Evolutionary conservation across 169 alveolate genomes (phyloP).

Genomic region (Besnoitia besnoiti): DNA sequence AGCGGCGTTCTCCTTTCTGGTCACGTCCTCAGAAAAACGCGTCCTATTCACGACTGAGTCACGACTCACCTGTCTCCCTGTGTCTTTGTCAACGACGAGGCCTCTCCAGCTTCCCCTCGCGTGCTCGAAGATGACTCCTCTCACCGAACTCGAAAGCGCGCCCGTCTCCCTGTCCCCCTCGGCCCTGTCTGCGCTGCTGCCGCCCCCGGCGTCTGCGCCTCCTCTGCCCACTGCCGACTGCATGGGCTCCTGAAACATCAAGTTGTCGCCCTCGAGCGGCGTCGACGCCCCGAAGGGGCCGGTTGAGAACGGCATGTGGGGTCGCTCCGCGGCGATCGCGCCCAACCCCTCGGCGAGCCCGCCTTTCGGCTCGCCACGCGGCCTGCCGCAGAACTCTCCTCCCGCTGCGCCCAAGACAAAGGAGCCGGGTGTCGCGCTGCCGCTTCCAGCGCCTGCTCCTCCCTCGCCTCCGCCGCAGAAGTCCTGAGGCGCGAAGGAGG

Average conservation of each 20-base stretch:
- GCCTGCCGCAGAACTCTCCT: no score
- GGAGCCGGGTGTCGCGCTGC: no score
- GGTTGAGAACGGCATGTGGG: no score
- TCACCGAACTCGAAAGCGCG: conserved; percentile 30
- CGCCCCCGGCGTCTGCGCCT: background rate
- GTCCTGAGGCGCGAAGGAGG: no score
- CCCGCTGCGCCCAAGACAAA: no score
- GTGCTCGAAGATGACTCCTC: conserved; percentile 45
- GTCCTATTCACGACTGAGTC: background rate
- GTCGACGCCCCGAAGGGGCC: background rate
- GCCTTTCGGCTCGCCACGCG: no score
- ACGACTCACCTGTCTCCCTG: conserved; percentile 38
- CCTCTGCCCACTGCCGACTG: background rate
- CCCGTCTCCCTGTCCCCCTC: background rate
- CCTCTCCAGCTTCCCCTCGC: conserved; percentile 56
- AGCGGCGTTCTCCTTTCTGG: no score
- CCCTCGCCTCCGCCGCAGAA: no score
- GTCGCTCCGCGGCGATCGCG: background rate
- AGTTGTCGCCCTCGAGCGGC: background rate
- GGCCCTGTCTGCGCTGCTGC: no score
- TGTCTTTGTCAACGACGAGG: conserved; percentile 39
- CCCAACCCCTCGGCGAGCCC: no score
- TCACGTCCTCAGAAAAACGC: background rate
- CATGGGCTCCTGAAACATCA: background rate
- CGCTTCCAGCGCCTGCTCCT: no score